Evolutionary conservation across 495 filamentous ascomycete species (phyloP).

Genomic region (Penicillium diatomitis): DNA sequence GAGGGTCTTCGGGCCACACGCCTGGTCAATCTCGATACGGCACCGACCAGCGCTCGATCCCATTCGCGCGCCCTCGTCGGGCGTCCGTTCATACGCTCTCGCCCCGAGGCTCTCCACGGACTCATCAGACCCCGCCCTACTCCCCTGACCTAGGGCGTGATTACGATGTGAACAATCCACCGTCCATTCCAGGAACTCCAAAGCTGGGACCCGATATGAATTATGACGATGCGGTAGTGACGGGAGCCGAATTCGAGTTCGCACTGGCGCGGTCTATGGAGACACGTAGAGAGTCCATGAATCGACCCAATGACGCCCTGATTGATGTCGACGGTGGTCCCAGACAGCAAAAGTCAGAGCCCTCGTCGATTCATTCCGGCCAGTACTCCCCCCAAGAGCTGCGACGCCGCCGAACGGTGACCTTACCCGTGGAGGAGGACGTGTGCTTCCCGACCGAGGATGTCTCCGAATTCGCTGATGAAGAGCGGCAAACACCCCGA

Average conservation of each 20-base stretch:
- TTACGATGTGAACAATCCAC: slow-evolving; percentile 94
- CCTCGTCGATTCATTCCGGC: slow-evolving; percentile 24
- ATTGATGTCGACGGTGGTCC: slow-evolving; percentile 48
- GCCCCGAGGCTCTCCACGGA: slow-evolving; percentile 27
- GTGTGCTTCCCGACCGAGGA: slow-evolving; percentile 85
- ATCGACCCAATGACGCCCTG: slow-evolving; percentile 38
- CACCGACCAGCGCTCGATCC: slow-evolving; percentile 23
- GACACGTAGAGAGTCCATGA: slow-evolving; percentile 25
- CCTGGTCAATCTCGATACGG: slow-evolving; percentile 29
- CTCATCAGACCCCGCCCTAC: slow-evolving; percentile 18
- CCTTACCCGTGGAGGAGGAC: slow-evolving; percentile 64
- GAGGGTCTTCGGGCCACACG: slow-evolving; percentile 17
- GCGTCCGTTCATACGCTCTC: slow-evolving; percentile 23
- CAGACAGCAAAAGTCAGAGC: slow-evolving; percentile 15
- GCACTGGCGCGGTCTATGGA: slow-evolving; percentile 22
- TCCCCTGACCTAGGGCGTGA: slow-evolving; percentile 28
- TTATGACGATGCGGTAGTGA: slow-evolving; percentile 73
- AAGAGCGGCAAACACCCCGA: slow-evolving; percentile 35
- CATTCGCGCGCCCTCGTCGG: slow-evolving; percentile 21
- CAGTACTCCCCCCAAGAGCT: slow-evolving; percentile 27
- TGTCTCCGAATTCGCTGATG: slow-evolving; percentile 71
- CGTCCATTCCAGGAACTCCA: slow-evolving; percentile 79
- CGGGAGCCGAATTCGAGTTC: slow-evolving; percentile 38
- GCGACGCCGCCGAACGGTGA: slow-evolving; percentile 42
- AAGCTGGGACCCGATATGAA: slow-evolving; percentile 48